These are phyloP conservation scores for Suillus plorans DNA, from an alignment of 768 basidiomycete species.

Conservation along the genomic window DNA sequence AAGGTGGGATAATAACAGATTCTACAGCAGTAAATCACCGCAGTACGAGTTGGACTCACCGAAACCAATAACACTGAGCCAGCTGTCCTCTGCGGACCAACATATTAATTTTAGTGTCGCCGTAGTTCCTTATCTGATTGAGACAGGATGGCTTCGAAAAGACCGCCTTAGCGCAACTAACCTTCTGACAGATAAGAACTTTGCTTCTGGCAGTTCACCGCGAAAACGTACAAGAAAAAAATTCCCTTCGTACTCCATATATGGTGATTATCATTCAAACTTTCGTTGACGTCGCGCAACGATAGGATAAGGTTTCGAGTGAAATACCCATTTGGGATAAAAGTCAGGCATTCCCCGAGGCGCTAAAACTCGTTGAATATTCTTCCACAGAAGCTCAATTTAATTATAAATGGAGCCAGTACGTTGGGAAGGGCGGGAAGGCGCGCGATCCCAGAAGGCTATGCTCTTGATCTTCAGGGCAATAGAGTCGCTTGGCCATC, in stretches of 20 bases:
- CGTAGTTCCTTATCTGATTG: slow-evolving; percentile 17
- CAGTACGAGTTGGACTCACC: not conserved
- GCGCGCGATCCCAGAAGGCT: slow-evolving; percentile 20
- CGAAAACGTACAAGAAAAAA: slow-evolving; percentile 7
- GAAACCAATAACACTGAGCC: not conserved
- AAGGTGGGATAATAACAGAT: not conserved
- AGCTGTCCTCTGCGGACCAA: not conserved
- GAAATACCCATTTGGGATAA: slow-evolving; percentile 8
- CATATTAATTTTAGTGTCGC: not conserved
- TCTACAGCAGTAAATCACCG: too few relatives aligned
- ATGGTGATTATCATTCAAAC: slow-evolving; percentile 13
- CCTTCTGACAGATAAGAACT: slow-evolving; percentile 5
- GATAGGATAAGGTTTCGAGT: slow-evolving; percentile 13
- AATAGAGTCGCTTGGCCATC: slow-evolving; percentile 4
- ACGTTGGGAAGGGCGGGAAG: slow-evolving; percentile 11
- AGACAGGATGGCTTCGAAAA: slow-evolving; percentile 5
- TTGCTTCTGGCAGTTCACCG: slow-evolving; percentile 14
- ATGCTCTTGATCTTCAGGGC: slow-evolving; percentile 18
- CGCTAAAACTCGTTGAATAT: not conserved
- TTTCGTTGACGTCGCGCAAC: slow-evolving; percentile 25
- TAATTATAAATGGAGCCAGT: slow-evolving; percentile 10
- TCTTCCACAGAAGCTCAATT: slow-evolving; percentile 5
- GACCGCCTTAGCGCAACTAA: slow-evolving; percentile 23
- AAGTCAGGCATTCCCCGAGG: slow-evolving; percentile 6
- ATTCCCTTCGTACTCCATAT: slow-evolving; percentile 15